Evolutionary conservation across 495 filamentous ascomycete species (phyloP).

Genomic region (Apiosordaria backusii): DNA sequence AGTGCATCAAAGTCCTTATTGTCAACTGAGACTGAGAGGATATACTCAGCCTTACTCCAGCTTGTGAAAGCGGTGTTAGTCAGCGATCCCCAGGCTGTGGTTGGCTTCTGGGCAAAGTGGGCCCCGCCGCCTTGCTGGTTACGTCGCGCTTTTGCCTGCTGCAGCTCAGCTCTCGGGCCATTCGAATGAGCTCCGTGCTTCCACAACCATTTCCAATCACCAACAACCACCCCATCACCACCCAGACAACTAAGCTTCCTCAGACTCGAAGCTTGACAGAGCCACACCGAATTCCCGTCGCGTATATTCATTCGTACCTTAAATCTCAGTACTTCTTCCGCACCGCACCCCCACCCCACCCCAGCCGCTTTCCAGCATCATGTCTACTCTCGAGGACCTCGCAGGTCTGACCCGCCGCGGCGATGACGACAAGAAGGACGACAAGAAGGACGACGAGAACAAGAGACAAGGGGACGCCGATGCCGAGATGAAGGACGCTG

Average conservation of each 20-base stretch:
- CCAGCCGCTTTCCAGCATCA: constrained; percentile 17
- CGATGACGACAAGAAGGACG: constrained; percentile 71
- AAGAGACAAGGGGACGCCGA: constrained; percentile 65
- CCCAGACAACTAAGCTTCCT: constrained; percentile 3
- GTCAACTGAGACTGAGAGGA: neutral
- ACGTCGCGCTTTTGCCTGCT: constrained; percentile 40
- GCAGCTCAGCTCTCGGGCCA: constrained; percentile 26
- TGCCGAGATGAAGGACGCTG: constrained; percentile 83
- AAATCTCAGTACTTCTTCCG: neutral
- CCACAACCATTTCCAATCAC: constrained; percentile 17
- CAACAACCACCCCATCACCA: constrained; percentile 22
- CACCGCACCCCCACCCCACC: neutral
- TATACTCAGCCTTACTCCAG: neutral
- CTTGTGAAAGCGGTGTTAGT: constrained; percentile 8
- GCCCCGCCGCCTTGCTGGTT: constrained; percentile 24
- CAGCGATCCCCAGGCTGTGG: constrained; percentile 6
- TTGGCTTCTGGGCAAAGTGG: constrained; percentile 12
- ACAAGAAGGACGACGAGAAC: constrained; percentile 67
- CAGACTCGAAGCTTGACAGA: neutral
- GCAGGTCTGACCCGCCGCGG: constrained; percentile 58
- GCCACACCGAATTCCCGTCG: neutral
- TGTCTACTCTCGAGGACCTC: constrained; percentile 45
- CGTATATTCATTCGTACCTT: neutral
- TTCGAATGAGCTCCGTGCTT: constrained; percentile 28
- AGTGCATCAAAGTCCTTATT: neutral